Base-by-base conservation (phyloP, 805 yeast genomes). In the Cyberlindnera euphorbiiphila region DNA sequence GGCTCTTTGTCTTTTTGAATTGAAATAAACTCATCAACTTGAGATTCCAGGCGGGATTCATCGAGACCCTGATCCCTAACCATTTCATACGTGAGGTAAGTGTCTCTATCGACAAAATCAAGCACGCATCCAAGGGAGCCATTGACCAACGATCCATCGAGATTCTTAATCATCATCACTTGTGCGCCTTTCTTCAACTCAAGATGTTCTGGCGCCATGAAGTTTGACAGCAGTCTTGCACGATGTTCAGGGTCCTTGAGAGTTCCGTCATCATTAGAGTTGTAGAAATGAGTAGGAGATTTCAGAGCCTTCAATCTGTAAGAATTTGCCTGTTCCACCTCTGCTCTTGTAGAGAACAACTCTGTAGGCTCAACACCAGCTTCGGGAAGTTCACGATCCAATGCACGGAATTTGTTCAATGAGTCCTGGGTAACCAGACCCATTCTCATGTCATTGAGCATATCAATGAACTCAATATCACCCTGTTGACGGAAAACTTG, bases 121-220 rank as follows among this genome's bases (percentile, higher is more conserved):
- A 79, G 58, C 1, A 85, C 82, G 47, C 68, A 78, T 0, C 94
- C 94, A 22, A 84, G 61, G 0, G 88, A 77, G 0, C 94, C 94
- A 60, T 85, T 85, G 9, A 84, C 93, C 32, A 85, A 64, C 0
- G 77, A 69, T 20, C 74, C 81, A 53, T 82, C 91, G 39, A 79
- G 69, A 53, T 85, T 85, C 54, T 84, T 84, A 32, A 84, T 69
- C 69, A 84, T 76, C 91, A 85, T 84, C 1, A 85, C 94, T 59
- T 84, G 93, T 0, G 91, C 86, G 30, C 82, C 82, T 38, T 71
- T 71, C 51, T 83, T 85, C 50, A 85, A 61, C 6, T 64, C 64
- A 11, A 85, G 54, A 25, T 60, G 61, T 25, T 67, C 63, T 3
- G 86, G 85, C 2, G 88, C 84, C 50, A 84, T 58, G 45, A 82